A percentile compares a stretch with the other conserved stretches of the same genome.
phyloP scores from a whole-genome alignment of 2,329 filamentous ascomycete genomes.

The Fusarium keratoplasticum region DNA sequence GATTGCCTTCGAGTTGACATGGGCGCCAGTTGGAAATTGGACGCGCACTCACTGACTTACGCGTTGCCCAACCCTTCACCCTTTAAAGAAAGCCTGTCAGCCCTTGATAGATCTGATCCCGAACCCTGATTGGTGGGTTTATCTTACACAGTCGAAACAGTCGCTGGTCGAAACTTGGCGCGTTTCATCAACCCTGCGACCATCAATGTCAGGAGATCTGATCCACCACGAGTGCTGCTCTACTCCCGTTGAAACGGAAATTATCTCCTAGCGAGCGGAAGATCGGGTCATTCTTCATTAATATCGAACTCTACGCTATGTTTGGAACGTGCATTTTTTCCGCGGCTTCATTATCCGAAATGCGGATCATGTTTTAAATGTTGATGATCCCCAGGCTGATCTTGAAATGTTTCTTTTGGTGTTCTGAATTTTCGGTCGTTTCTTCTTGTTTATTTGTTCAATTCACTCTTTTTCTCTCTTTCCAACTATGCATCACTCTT shows the following conservation, averaged over 20 bases:
- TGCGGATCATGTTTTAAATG: background rate
- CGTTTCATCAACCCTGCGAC: constrained; percentile 10
- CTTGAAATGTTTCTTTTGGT: background rate
- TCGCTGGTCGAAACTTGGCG: constrained; percentile 1
- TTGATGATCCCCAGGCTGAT: background rate
- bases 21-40: background rate
- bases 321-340: background rate
- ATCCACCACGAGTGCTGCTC: background rate
- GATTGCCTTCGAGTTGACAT: background rate
- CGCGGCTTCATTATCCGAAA: background rate
- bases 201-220: background rate
- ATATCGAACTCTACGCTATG: background rate
- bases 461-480: background rate
- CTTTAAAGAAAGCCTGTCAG: background rate
- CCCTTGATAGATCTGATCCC: background rate
- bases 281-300: constrained; percentile 9
- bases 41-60: background rate
- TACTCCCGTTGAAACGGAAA: background rate
- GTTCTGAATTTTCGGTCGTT: background rate
- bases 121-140: background rate
- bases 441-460: background rate
- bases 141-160: background rate
- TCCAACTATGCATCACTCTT: constrained; percentile 14
- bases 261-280: background rate
- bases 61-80: background rate